Evolutionary conservation across 768 basidiomycete genomes (phyloP).

Genomic region (Rhizopogon vulgaris): DNA sequence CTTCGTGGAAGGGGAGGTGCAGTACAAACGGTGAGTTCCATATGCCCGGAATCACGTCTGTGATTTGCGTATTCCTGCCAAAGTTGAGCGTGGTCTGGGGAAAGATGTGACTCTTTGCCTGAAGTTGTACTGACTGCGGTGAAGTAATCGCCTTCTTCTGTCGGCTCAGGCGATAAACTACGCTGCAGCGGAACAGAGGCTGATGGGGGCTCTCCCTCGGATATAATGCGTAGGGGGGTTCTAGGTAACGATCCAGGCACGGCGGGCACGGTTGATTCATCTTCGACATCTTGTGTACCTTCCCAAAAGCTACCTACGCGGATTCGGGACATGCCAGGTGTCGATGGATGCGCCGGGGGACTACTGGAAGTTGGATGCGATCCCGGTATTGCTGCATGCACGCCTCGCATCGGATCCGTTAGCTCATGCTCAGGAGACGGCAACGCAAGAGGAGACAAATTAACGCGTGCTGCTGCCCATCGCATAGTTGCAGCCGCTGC

Average conservation of each 20-base stretch:
- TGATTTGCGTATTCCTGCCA: slow-evolving; percentile 22
- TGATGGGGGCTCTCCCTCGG: slow-evolving; percentile 5
- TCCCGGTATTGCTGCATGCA: slow-evolving; percentile 61
- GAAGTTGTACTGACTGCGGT: slow-evolving; percentile 19
- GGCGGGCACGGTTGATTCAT: slow-evolving; percentile 15
- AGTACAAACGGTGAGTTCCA: slow-evolving; percentile 27
- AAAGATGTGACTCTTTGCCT: slow-evolving; percentile 11
- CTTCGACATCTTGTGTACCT: slow-evolving; percentile 59
- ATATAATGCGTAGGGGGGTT: slow-evolving; percentile 14
- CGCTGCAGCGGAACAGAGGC: slow-evolving; percentile 14
- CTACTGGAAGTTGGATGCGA: slow-evolving; percentile 38
- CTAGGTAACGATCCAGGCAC: slow-evolving; percentile 18
- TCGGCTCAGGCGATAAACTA: slow-evolving; percentile 18
- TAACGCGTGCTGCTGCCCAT: slow-evolving; percentile 76
- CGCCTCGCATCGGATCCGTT: slow-evolving; percentile 81
- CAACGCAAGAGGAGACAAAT: slow-evolving; percentile 80
- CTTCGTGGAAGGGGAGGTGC: slow-evolving; percentile 47
- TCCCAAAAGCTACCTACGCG: slow-evolving; percentile 72
- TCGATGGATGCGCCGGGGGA: slow-evolving; percentile 30
- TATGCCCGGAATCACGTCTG: slow-evolving; percentile 21
- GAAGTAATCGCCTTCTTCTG: slow-evolving; percentile 25
- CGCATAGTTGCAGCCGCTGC: slow-evolving; percentile 78
- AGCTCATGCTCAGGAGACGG: slow-evolving; percentile 91
- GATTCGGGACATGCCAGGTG: slow-evolving; percentile 45
- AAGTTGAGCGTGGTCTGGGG: slow-evolving; percentile 12